Base-by-base conservation (phyloP, 345 rosid genomes). In the Hypericum androsaemum region DNA sequence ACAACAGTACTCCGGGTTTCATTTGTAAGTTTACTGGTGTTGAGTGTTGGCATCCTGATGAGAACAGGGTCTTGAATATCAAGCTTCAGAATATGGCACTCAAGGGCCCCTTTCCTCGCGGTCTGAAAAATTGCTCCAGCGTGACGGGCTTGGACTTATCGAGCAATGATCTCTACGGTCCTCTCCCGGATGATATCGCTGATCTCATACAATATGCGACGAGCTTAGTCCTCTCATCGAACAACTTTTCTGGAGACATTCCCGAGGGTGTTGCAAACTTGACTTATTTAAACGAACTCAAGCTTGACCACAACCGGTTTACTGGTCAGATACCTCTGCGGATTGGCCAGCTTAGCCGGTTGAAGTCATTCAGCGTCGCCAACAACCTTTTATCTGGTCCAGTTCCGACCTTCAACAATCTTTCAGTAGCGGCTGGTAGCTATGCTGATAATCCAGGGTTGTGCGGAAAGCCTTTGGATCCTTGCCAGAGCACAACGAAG, bases 31-130 rank as follows among this genome's bases (percentile, higher is more conserved):
- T 68, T 44, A 15, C n/a, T 8, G 68, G 68, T 7, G 47, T 63
- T 0, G 73, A 68, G 4, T 68, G 68, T 41, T 68, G 68, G 73
- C 65, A 63, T n/a, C 52, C 56, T 32, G 61, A 68, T 50, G 73
- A 68, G 51, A 68, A 68, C 64, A 68, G 1, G 58, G 58, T 68
- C 13, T 43, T 63, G 17, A 68, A 59, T 49, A 41, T 68, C 50
- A 16, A 10, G 3, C 61, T 68, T 10, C 13, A 41, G 0, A 50
- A 59, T 38, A 50, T 68, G 68, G 64, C 58, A 1, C 64, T 68
- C 32, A 59, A 46, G 14, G 73, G 73, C 12, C 38, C 44, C 17
- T 68, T 68, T 36, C 73, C 73, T 22, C 13, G 0, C 12, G 68
- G 54, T 10, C 22, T 68, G 10, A 8, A 22, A 37, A 63, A 68